Conservation (phyloP, 441 rosid genomes). For the Bruguiera hainesii region DNA sequence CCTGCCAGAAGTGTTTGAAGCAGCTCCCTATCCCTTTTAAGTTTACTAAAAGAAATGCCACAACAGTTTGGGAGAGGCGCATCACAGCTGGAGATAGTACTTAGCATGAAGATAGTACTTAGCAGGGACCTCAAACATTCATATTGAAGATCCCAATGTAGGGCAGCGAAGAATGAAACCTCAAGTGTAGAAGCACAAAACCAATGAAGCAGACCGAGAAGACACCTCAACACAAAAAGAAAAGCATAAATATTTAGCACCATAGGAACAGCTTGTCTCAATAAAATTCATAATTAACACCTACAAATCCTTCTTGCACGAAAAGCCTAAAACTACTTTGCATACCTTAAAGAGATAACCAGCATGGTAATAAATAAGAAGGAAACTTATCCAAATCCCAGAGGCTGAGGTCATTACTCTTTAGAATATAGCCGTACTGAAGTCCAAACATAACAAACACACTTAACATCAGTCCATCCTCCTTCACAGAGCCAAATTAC, state of each 20-base stretch:
- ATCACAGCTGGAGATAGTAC: conserved; percentile 41
- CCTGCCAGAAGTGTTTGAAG: conserved; percentile 65
- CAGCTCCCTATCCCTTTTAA: conserved; percentile 43
- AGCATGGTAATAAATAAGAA: conserved; percentile 42
- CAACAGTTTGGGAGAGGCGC: conserved; percentile 39
- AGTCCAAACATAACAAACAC: conserved; percentile 62
- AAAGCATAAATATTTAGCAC: conserved; percentile 61
- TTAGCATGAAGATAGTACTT: conserved; percentile 52
- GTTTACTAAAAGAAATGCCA: conserved; percentile 44
- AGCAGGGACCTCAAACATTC: conserved; percentile 46
- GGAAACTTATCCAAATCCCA: conserved; percentile 75
- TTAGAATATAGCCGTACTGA: conserved; percentile 53
- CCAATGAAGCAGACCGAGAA: conserved; percentile 79
- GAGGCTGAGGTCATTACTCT: conserved; percentile 59
- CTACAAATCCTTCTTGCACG: conserved; percentile 31
- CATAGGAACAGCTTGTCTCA: conserved; percentile 33
- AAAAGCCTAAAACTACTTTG: conserved; percentile 28
- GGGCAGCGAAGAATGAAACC: conserved; percentile 58
- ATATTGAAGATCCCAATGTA: conserved; percentile 62
- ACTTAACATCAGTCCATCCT: conserved; percentile 37
- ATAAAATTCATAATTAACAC: conserved; percentile 30
- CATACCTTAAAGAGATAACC: conserved; percentile 39
- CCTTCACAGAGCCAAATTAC: conserved; percentile 20
- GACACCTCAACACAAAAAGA: conserved; percentile 82
- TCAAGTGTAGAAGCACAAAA: conserved; percentile 82